Evolutionary conservation across 108 stramenopile genomes (phyloP).

Genomic region (Tribonema minus): DNA sequence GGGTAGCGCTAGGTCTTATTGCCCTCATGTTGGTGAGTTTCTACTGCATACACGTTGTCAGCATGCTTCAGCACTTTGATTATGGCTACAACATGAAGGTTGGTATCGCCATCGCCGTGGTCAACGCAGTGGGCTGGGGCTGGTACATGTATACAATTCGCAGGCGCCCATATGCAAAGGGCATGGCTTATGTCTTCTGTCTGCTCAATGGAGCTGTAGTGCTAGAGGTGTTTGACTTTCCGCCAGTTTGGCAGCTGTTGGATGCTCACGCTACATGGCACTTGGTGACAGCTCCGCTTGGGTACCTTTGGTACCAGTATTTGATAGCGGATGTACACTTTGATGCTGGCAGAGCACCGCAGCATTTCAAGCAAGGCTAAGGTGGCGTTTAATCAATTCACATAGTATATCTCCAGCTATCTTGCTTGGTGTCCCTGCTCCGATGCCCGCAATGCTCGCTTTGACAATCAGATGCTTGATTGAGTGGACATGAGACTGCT

Average conservation of each 20-base stretch:
- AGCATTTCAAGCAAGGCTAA: too few relatives aligned
- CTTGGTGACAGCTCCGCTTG: slow-evolving; percentile 3
- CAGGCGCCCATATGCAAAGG: not conserved
- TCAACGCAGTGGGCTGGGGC: not conserved
- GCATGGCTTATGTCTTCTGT: not conserved
- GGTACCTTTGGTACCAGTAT: not conserved
- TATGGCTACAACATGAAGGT: slow-evolving; percentile 10
- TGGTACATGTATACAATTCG: not conserved
- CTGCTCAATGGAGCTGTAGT: not conserved
- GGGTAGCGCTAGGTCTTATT: not conserved
- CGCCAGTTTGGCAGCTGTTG: not conserved
- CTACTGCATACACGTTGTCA: not conserved
- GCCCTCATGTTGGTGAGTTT: not conserved
- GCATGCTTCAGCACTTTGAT: not conserved
- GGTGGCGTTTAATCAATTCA: too few relatives aligned
- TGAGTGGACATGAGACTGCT: too few relatives aligned
- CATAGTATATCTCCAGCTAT: too few relatives aligned
- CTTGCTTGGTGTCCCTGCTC: too few relatives aligned
- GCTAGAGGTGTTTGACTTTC: slow-evolving; percentile 13
- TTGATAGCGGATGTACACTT: not conserved
- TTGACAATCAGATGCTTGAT: too few relatives aligned
- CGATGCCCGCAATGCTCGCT: too few relatives aligned
- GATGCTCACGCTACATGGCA: slow-evolving; percentile 13
- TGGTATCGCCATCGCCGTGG: not conserved
- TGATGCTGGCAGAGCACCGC: too few relatives aligned